phyloP scores from a whole-genome alignment of 805 yeast genomes.

The Myxozyma melibiosi region DNA sequence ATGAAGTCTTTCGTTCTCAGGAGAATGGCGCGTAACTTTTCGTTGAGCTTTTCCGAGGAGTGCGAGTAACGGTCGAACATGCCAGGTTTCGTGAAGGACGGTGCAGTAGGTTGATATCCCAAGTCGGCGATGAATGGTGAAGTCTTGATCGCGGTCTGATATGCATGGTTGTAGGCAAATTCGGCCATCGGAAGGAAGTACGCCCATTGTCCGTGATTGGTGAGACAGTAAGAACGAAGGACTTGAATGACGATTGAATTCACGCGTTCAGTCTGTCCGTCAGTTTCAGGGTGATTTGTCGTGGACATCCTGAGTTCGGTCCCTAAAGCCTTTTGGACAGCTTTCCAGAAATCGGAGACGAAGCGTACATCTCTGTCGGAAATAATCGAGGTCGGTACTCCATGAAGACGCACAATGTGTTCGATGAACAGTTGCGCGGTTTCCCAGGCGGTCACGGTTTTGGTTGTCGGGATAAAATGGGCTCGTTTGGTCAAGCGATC shows the following conservation, averaged over 20 bases:
- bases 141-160: not conserved
- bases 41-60: not conserved
- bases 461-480: conserved; percentile 30
- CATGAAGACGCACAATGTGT: conserved; percentile 29
- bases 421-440: conserved; percentile 22
- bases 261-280: conserved; percentile 9
- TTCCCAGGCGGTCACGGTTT: not conserved
- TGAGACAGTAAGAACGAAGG: not conserved
- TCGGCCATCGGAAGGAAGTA: conserved; percentile 1
- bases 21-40: not conserved
- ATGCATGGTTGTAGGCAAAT: conserved; percentile 8
- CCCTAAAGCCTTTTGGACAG: conserved; percentile 12
- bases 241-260: not conserved
- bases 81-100: not conserved
- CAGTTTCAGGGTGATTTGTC: conserved; percentile 8
- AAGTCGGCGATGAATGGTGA: conserved; percentile 8
- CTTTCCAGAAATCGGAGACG: conserved; percentile 28
- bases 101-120: not conserved
- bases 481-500: conserved; percentile 33
- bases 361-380: conserved; percentile 33
- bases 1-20: not conserved
- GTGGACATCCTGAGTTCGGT: conserved; percentile 5
- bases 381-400: conserved; percentile 20
- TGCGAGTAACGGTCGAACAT: not conserved
- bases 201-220: not conserved